Evolutionary conservation across 2,329 filamentous ascomycete species (phyloP).

Genomic region (Rutstroemia sp.): DNA sequence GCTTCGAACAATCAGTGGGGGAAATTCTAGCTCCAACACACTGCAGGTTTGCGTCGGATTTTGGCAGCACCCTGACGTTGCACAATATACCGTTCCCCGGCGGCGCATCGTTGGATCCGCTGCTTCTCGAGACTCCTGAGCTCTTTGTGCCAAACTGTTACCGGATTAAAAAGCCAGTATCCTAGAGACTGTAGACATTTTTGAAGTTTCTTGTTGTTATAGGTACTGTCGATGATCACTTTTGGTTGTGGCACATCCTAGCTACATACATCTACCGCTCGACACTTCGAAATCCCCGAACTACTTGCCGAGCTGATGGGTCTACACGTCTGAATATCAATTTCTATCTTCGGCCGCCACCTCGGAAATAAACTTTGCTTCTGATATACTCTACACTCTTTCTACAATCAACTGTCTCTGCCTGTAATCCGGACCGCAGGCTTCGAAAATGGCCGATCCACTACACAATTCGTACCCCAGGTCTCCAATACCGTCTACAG

Average conservation of each 20-base stretch:
- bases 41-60: constrained; percentile 26
- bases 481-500: constrained; percentile 53
- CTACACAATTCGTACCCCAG: constrained; percentile 52
- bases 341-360: neutral
- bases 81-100: constrained; percentile 19
- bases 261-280: neutral
- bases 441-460: constrained; percentile 43
- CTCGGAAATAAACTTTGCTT: neutral
- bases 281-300: neutral
- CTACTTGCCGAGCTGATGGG: constrained; percentile 3
- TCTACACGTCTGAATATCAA: neutral
- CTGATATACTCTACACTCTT: neutral
- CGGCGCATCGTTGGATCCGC: constrained; percentile 22
- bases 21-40: constrained; percentile 15
- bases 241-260: neutral
- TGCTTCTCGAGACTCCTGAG: constrained; percentile 3
- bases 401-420: constrained; percentile 2
- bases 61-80: constrained; percentile 24
- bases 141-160: neutral
- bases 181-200: neutral
- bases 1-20: constrained; percentile 18
- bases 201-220: neutral
- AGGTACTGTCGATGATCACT: neutral
- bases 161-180: neutral
- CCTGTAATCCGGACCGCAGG: constrained; percentile 15